phyloP scores from a whole-genome alignment of 345 rosid species.

The Linum tenue region DNA sequence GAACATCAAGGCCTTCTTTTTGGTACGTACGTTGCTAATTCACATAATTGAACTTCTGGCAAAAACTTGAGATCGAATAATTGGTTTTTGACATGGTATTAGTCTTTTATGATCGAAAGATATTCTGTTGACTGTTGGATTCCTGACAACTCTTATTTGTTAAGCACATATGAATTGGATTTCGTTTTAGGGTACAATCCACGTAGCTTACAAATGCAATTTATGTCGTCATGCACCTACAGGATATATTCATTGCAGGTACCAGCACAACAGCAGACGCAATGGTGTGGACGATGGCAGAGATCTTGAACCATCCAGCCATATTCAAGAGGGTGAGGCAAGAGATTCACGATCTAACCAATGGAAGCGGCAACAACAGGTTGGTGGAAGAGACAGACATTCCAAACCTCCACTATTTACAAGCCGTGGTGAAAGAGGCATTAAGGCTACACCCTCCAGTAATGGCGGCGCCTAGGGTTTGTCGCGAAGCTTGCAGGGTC shows the following conservation, averaged over 20 bases:
- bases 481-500: conserved; percentile 9
- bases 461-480: not conserved
- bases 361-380: not conserved
- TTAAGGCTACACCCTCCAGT: conserved; percentile 9
- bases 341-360: conserved; percentile 9
- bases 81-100: too few species aligned
- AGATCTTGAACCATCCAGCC: conserved; percentile 16
- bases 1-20: not conserved
- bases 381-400: conserved; percentile 17
- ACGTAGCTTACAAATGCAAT: too few species aligned
- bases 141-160: too few species aligned
- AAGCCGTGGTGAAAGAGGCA: conserved; percentile 17
- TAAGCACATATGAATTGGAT: too few species aligned
- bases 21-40: not conserved
- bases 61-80: too few species aligned
- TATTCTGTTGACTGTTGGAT: too few species aligned
- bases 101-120: too few species aligned
- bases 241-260: conserved; percentile 20
- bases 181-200: too few species aligned
- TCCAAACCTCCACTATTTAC: conserved; percentile 11
- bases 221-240: not conserved
- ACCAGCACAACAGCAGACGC: conserved; percentile 16
- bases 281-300: conserved; percentile 9
- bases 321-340: conserved; percentile 12
- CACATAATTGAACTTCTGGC: too few species aligned